Base-by-base conservation (phyloP, 352 stramenopile genomes). In the Phytophthora fragariaefolia region DNA sequence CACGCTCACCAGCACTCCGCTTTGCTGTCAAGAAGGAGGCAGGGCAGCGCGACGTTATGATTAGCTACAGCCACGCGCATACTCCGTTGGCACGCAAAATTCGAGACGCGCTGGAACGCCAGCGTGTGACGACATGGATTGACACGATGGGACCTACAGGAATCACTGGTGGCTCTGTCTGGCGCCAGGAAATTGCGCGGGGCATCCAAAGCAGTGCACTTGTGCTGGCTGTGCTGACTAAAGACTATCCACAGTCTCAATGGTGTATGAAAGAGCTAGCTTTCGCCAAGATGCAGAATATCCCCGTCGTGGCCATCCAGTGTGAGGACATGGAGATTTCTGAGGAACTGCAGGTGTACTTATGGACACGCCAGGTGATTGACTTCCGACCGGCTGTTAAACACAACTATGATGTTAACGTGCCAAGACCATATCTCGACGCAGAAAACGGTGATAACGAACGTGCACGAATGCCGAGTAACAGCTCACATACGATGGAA, bases 241-340 rank as follows among this genome's bases (percentile, higher is more conserved):
- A 76, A n/a, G 85, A 95, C 34, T 95, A 95, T 42, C 82, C 87
- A 1, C 27, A 77, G 28, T 93, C 83, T 7, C 85, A 93, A 51
- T 93, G 85, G 83, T 96, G 87, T 58, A 93, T 96, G 86, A 94
- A 94, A 48, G 87, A 96, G 57, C 66, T 96, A 6, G 87, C 87
- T 6, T 94, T 94, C 58, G 87, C 87, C 20, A 93, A 93, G 50
- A 87, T 91, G 79, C 83, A 93, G 65, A 93, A 93, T 48, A 80
- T 93, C 0, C 83, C 82, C 3, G 87, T 96, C 12, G 85, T 96
- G n/a, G 87, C 83, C 10, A 91, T 96, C 40, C 85, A 91, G 65
- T 94, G 83, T 46, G 86, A 92, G 48, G 79, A 92, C 38, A 91
- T 94, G 73, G 79, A 85, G 32, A 91, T 96, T 46, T 89, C 79